Base-by-base conservation (phyloP, 768 basidiomycete genomes). In the Trametes coccinea region DNA sequence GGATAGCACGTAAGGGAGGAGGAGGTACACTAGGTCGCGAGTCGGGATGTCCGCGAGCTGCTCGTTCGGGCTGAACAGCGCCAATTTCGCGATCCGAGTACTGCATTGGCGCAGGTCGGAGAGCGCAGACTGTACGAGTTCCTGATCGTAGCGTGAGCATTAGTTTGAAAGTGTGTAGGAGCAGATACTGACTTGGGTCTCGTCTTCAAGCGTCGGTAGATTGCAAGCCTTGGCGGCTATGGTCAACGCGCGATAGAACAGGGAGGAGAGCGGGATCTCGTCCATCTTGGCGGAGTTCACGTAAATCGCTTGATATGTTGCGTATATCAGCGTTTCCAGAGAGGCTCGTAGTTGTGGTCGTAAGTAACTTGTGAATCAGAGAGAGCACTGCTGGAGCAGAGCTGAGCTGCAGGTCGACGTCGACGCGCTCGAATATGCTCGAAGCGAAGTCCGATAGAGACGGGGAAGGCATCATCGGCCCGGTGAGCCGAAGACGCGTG, bases 31-130 rank as follows among this genome's bases (percentile, higher is more conserved):
- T 39, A 95, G 75, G 75, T 94, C 85, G 37, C 79, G 75, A 1
- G 93, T 92, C 2, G 89, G 79, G 57, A 96, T 85, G 72, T 96
- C 93, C 47, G 93, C 89, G 16, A 94, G 76, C 0, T 79, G 79
- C 69, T 96, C 93, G 68, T 95, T 95, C 3, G 87, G 78, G 60
- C 92, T 94, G 76, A 95, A 93, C 39, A 95, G 74, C 0, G 84
- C 82, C 46, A 95, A 77, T 41, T 79, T 80, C 29, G 79, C 66
- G 57, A 93, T 79, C 29, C 85, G 82, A 34, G 79, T 75, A 48
- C 78, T 75, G 41, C 90, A 73, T 45, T 76, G 74, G 29, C 76
- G 75, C 33, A 94, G 76, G 75, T 92, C 84, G 6, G 73, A 71
- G 53, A 89, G 71, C 45, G 84, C 78, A 49, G 80, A 77, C 44